phyloP scores from a whole-genome alignment of 441 rosid genomes.

The California macrophylla region DNA sequence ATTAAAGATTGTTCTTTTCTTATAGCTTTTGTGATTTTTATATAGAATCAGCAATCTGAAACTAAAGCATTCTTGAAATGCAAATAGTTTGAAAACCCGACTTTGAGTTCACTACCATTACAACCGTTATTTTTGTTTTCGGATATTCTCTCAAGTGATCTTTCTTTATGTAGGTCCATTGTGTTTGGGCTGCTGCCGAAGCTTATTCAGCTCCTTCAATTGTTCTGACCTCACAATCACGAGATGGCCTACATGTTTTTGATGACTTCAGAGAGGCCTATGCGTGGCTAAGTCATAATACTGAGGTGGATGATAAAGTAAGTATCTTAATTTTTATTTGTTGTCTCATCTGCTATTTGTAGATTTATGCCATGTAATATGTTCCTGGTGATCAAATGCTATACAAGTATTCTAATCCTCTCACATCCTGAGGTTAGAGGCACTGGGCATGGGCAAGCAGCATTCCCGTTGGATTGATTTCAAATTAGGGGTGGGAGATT shows the following conservation, averaged over 20 bases:
- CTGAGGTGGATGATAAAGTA: conserved; percentile 96
- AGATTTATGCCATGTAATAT: not conserved
- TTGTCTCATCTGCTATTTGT: not conserved
- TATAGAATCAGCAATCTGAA: not conserved
- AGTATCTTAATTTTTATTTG: conserved; percentile 18
- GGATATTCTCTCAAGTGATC: conserved; percentile 3
- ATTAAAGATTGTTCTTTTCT: conserved; percentile 15
- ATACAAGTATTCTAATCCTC: not conserved
- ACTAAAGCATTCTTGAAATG: not conserved
- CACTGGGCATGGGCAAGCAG: not conserved
- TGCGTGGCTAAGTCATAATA: conserved; percentile 91
- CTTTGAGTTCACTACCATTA: not conserved
- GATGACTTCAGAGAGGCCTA: conserved; percentile 99
- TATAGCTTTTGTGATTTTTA: not conserved
- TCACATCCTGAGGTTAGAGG: not conserved
- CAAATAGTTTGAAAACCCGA: not conserved
- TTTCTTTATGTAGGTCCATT: conserved; percentile 62
- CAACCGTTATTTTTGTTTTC: not conserved
- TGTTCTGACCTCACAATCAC: conserved; percentile 69
- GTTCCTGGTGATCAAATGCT: not conserved
- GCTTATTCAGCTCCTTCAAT: conserved; percentile 99
- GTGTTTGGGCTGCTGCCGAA: conserved; percentile 99
- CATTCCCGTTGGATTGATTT: not conserved
- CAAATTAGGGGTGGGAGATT: not conserved
- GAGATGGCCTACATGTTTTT: conserved; percentile 81